A percentile compares a stretch with the other conserved stretches of the same genome.
These are phyloP conservation scores for Suhomyces kunorum DNA, from an alignment of 1,139 yeast species.

Conservation along the genomic window DNA sequence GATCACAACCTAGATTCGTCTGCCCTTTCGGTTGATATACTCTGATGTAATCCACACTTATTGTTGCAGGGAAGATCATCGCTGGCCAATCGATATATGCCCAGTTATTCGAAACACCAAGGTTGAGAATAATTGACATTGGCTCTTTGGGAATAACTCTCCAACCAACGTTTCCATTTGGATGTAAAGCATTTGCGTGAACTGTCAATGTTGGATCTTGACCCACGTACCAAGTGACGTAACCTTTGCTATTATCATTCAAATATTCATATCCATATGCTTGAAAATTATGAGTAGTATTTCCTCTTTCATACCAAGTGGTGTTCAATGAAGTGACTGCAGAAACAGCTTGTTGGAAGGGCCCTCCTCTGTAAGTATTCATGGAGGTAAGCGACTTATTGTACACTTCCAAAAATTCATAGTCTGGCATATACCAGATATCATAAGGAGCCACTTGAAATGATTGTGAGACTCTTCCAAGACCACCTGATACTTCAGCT, in stretches of 20 bases:
- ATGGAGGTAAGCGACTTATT: constrained; percentile 26
- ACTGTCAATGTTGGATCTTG: constrained; percentile 26
- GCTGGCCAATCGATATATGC: constrained; percentile 34
- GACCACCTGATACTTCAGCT: constrained; percentile 22
- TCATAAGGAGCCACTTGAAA: constrained; percentile 35
- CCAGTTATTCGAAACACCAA: constrained; percentile 34
- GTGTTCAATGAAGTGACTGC: constrained; percentile 27
- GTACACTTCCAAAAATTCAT: constrained; percentile 25
- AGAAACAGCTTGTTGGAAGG: constrained; percentile 34
- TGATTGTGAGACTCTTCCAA: constrained; percentile 32
- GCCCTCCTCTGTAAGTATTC: constrained; percentile 35
- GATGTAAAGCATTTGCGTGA: constrained; percentile 26
- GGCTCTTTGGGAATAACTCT: constrained; percentile 32
- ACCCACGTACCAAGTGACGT: constrained; percentile 33
- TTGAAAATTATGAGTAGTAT: constrained; percentile 23
- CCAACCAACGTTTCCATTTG: constrained; percentile 32
- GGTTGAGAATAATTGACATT: constrained; percentile 29
- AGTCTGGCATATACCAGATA: constrained; percentile 34
- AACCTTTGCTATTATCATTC: constrained; percentile 26
- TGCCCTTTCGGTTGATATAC: constrained; percentile 28
- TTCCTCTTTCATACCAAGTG: constrained; percentile 30
- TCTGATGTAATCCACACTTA: constrained; percentile 30
- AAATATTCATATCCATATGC: constrained; percentile 29
- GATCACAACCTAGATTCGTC: constrained; percentile 29
- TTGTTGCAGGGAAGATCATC: constrained; percentile 27